phyloP scores from a whole-genome alignment of 192 early-diverging fungal genomes.

The Umbelopsis vinacea region DNA sequence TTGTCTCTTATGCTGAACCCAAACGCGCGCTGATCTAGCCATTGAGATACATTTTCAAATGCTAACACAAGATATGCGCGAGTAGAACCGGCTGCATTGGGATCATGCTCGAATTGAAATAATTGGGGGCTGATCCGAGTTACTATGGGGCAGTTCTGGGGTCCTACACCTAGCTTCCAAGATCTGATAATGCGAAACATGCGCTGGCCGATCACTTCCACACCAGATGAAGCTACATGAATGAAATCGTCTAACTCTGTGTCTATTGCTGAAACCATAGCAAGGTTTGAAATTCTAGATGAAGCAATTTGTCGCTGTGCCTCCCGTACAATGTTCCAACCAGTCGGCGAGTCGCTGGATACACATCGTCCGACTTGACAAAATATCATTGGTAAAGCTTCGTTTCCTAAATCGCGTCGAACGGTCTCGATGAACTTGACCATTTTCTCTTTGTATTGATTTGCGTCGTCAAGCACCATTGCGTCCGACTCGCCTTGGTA shows the following conservation, averaged over 20 bases:
- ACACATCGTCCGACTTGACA: conserved; percentile 30
- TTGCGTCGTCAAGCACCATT: not conserved
- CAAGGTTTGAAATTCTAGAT: not conserved
- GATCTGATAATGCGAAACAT: conserved; percentile 15
- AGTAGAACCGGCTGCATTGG: not conserved
- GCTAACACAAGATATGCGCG: not conserved
- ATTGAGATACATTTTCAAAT: not conserved
- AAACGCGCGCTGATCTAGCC: not conserved
- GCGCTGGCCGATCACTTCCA: conserved; percentile 21
- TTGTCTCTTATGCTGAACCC: conserved; percentile 8
- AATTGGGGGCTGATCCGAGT: not conserved
- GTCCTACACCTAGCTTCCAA: not conserved
- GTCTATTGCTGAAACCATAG: conserved; percentile 31
- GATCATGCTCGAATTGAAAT: not conserved
- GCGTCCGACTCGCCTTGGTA: conserved; percentile 45
- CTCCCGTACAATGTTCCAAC: conserved; percentile 29
- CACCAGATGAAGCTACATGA: conserved; percentile 27
- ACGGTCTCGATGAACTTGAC: conserved; percentile 1
- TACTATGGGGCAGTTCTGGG: not conserved
- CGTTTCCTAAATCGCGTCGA: not conserved
- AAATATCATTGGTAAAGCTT: conserved; percentile 23
- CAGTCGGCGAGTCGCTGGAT: not conserved
- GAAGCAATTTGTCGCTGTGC: conserved; percentile 20
- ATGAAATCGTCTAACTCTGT: conserved; percentile 33
- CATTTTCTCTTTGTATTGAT: not conserved